Percentiles rank a stretch among this genome's conserved stretches.
These are phyloP conservation scores for Cystobasidiaceae sp. DNA, from an alignment of 1,284 basidiomycete genomes.

Conservation along the genomic window DNA sequence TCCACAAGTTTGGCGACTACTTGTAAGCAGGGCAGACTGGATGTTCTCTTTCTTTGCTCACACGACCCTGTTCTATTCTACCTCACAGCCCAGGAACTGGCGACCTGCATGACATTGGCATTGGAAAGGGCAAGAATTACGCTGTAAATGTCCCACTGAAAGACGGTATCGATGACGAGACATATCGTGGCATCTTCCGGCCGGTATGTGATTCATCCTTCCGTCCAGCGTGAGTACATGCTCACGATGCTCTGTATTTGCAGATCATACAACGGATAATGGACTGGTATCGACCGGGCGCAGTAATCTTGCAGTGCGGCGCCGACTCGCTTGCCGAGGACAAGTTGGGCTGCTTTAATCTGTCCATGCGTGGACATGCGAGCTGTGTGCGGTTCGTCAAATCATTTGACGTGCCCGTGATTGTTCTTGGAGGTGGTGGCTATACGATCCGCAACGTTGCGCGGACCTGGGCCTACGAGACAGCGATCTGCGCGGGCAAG, in stretches of 20 bases:
- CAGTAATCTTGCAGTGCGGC: constrained; percentile 89
- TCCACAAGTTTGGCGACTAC: constrained; percentile 91
- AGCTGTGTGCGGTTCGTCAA: constrained; percentile 84
- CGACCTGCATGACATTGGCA: constrained; percentile 65
- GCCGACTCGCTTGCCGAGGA: constrained; percentile 93
- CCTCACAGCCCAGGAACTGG: constrained; percentile 39
- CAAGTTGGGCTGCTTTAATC: constrained; percentile 93
- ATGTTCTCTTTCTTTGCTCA: neutral
- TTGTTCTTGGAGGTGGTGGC: constrained; percentile 90
- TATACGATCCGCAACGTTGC: constrained; percentile 92
- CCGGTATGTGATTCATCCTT: constrained; percentile 58
- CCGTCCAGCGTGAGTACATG: no score
- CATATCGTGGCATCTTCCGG: constrained; percentile 74
- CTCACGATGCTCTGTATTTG: no score
- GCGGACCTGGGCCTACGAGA: constrained; percentile 93
- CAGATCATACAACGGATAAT: constrained; percentile 81
- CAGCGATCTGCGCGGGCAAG: constrained; percentile 80
- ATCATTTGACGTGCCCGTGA: constrained; percentile 76
- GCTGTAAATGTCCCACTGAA: constrained; percentile 88
- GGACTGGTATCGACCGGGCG: constrained; percentile 83
- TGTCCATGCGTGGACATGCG: constrained; percentile 91
- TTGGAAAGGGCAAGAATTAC: constrained; percentile 82
- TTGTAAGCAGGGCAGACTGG: constrained; percentile 55
- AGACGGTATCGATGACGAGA: constrained; percentile 81
- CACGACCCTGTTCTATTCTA: neutral